Evolutionary conservation across 495 filamentous ascomycete genomes (phyloP).

Genomic region (Echria macrotheca): DNA sequence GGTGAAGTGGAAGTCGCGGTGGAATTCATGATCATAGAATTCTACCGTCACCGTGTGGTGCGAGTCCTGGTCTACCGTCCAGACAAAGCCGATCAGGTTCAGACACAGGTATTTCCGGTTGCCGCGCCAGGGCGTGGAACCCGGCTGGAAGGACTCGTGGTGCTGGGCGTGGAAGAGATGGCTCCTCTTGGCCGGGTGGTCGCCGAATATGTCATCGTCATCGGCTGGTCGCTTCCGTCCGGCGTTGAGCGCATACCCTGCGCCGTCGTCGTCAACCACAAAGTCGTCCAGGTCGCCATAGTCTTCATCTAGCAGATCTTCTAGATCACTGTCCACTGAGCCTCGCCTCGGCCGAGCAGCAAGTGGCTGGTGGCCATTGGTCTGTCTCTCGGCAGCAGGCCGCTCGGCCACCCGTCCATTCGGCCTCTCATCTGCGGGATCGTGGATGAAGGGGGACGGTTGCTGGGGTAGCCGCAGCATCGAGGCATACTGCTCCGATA

Average conservation of each 20-base stretch:
- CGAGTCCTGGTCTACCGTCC: conserved; percentile 93
- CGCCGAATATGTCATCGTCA: conserved; percentile 33
- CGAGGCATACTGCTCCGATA: conserved; percentile 57
- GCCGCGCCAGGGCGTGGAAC: conserved; percentile 91
- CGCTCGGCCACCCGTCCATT: conserved; percentile 53
- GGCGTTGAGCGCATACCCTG: conserved; percentile 71
- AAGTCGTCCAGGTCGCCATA: conserved; percentile 70
- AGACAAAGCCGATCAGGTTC: conserved; percentile 88
- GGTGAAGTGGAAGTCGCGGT: conserved; percentile 94
- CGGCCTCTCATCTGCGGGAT: conserved; percentile 66
- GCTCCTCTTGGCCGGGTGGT: conserved; percentile 37
- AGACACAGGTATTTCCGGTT: conserved; percentile 89
- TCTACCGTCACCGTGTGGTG: conserved; percentile 96
- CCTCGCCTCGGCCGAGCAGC: conserved; percentile 35
- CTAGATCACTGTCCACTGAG: conserved; percentile 39
- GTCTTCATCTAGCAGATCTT: conserved; percentile 52
- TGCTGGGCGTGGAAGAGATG: conserved; percentile 59
- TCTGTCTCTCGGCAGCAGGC: too few relatives aligned
- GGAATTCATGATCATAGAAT: conserved; percentile 89
- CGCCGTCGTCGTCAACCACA: conserved; percentile 92
- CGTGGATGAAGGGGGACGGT: conserved; percentile 79
- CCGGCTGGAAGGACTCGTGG: conserved; percentile 84
- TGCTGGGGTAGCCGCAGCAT: conserved; percentile 56
- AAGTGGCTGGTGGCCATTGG: conserved; percentile 51
- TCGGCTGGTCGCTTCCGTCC: conserved; percentile 62